A percentile compares a stretch with the other conserved stretches of the same genome.
phyloP scores from a whole-genome alignment of 306 rosid genomes.

The Canavalia gladiata region DNA sequence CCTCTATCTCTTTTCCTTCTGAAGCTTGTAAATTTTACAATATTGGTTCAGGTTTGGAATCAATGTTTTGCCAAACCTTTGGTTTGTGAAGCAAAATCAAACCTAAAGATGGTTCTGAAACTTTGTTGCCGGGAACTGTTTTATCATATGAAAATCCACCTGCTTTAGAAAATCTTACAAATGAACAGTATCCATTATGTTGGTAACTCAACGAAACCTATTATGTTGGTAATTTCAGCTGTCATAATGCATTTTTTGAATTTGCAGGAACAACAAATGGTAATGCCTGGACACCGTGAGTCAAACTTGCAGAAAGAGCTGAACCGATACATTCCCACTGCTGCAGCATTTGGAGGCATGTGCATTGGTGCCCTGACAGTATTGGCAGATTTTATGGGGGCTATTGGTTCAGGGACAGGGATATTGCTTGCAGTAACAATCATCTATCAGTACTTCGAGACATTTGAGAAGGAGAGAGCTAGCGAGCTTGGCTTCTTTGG shows the following conservation, averaged over 20 bases:
- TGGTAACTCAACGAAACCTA: neutral
- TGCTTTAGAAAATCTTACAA: neutral
- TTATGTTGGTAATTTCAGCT: conserved; percentile 7
- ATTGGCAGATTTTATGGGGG: conserved; percentile 95
- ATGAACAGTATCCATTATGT: neutral
- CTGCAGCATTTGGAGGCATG: conserved; percentile 93
- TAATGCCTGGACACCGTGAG: conserved; percentile 94
- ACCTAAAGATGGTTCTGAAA: neutral
- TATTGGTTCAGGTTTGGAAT: neutral
- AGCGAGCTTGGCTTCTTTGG: conserved; percentile 95
- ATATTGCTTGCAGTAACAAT: conserved; percentile 91
- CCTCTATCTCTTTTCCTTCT: neutral
- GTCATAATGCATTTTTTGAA: neutral
- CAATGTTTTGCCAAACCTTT: conserved; percentile 14
- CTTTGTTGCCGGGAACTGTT: neutral
- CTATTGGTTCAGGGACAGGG: conserved; percentile 94
- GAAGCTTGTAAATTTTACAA: neutral
- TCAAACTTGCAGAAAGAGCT: conserved; percentile 89
- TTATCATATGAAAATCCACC: neutral
- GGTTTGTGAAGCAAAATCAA: neutral
- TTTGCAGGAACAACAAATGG: conserved; percentile 97
- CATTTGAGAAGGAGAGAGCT: conserved; percentile 90
- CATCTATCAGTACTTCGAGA: conserved; percentile 92
- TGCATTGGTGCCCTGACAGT: conserved; percentile 94
- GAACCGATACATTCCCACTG: conserved; percentile 92